phyloP scores from a whole-genome alignment of 2,329 filamentous ascomycete species.

The Epichloe brachyelytri region DNA sequence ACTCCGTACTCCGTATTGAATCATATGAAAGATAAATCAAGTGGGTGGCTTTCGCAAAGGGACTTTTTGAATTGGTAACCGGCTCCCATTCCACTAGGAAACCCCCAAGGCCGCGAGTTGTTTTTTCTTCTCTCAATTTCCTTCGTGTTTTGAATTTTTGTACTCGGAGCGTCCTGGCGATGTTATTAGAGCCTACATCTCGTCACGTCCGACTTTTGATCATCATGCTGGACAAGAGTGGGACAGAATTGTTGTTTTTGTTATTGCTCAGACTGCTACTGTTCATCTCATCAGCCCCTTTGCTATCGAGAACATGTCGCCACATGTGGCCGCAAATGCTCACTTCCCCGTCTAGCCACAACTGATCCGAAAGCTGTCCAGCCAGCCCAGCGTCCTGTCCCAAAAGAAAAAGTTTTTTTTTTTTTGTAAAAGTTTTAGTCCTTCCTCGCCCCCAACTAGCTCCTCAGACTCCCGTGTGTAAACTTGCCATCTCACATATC shows the following conservation, averaged over 20 bases:
- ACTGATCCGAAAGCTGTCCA: slow-evolving; percentile 8
- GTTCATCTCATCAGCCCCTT: slow-evolving; percentile 2
- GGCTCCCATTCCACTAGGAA: too few species aligned
- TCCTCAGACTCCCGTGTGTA: slow-evolving; percentile 1
- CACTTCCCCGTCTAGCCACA: not conserved
- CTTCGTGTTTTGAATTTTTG: too few species aligned
- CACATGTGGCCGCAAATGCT: not conserved
- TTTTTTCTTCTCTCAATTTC: not conserved
- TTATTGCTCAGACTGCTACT: slow-evolving; percentile 2
- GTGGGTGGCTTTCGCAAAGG: too few species aligned
- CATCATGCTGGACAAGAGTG: not conserved
- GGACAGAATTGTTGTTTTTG: slow-evolving; percentile 1
- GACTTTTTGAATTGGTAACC: too few species aligned
- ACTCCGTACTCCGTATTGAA: too few species aligned
- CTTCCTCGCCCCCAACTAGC: slow-evolving; percentile 4
- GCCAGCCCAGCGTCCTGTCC: slow-evolving; percentile 10
- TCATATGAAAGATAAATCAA: too few species aligned
- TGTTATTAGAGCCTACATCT: too few species aligned
- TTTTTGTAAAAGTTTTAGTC: slow-evolving; percentile 16
- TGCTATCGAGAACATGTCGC: not conserved
- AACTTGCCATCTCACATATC: slow-evolving; percentile 1
- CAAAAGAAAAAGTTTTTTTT: slow-evolving; percentile 15
- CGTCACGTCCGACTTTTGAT: too few species aligned
- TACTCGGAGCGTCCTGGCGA: too few species aligned
- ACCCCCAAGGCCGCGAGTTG: too few species aligned